Conservation (phyloP, 139 green algal genomes). For the Picochlorum sp. region DNA sequence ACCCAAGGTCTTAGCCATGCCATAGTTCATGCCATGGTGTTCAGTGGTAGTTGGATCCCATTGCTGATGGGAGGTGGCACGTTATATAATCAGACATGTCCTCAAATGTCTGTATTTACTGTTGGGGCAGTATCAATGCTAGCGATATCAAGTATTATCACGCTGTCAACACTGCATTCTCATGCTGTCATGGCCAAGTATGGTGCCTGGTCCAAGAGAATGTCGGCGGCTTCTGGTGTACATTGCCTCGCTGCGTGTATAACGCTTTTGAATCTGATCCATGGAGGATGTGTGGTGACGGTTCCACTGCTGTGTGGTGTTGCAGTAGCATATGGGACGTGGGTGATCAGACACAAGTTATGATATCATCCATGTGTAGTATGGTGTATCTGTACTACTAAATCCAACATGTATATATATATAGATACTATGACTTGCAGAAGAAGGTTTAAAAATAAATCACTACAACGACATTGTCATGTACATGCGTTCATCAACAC, state of each 20-base stretch:
- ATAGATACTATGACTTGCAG: neutral
- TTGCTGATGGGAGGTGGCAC: slow-evolving; percentile 24
- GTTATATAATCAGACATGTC: slow-evolving; percentile 24
- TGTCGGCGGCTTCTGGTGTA: neutral
- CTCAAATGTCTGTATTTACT: slow-evolving; percentile 25
- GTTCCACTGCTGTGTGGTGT: slow-evolving; percentile 20
- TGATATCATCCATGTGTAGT: neutral
- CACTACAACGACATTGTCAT: neutral
- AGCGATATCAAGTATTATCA: slow-evolving; percentile 41
- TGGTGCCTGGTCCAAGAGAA: neutral
- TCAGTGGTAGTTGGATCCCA: slow-evolving; percentile 32
- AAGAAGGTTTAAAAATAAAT: neutral
- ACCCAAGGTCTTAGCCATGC: slow-evolving; percentile 35
- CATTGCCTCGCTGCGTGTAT: slow-evolving; percentile 24
- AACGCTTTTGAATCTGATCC: slow-evolving; percentile 26
- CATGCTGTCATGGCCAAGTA: slow-evolving; percentile 20
- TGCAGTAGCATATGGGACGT: neutral
- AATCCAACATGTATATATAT: neutral
- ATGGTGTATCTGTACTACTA: no score
- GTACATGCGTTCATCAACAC: neutral
- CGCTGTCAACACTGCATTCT: slow-evolving; percentile 37
- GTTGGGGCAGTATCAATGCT: slow-evolving; percentile 33
- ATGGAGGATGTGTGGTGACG: slow-evolving; percentile 19
- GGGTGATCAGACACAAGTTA: neutral
- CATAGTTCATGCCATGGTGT: slow-evolving; percentile 29